phyloP scores from a whole-genome alignment of 2,329 filamentous ascomycete genomes.

The Rutstroemia sp. region DNA sequence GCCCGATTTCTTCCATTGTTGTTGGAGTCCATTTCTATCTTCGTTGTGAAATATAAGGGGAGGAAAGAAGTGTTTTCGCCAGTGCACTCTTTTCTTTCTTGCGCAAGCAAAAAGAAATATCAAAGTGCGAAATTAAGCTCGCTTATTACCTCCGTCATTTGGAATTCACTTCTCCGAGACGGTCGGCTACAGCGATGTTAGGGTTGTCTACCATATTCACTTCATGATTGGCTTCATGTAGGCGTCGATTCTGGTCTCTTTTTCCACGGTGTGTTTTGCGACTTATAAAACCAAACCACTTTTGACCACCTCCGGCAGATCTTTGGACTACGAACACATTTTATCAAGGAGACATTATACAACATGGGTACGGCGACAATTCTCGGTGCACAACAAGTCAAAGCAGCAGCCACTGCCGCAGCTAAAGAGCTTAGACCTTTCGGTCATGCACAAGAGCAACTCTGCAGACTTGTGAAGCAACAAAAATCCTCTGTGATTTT shows the following conservation, averaged over 20 bases:
- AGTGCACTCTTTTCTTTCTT: no score
- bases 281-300: slow-evolving; percentile 52
- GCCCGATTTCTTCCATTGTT: no score
- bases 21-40: no score
- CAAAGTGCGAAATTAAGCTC: no score
- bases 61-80: no score
- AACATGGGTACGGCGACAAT: background rate
- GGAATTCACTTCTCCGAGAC: no score
- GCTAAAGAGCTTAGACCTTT: background rate
- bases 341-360: background rate
- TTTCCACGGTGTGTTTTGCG: slow-evolving; percentile 36
- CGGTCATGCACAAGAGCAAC: background rate
- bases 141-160: no score
- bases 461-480: background rate
- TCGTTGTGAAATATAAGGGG: no score
- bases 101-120: no score
- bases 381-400: background rate
- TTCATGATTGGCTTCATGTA: no score
- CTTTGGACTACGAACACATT: slow-evolving; percentile 48
- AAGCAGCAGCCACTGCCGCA: background rate
- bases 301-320: slow-evolving; percentile 73
- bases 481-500: background rate
- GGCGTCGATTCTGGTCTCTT: slow-evolving; percentile 50
- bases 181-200: no score
- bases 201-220: no score